Evolutionary conservation across 2,329 filamentous ascomycete genomes (phyloP), one percentile per base, ranked within the genome.

Genomic region (Tolypocladium guangdongense): DNA sequence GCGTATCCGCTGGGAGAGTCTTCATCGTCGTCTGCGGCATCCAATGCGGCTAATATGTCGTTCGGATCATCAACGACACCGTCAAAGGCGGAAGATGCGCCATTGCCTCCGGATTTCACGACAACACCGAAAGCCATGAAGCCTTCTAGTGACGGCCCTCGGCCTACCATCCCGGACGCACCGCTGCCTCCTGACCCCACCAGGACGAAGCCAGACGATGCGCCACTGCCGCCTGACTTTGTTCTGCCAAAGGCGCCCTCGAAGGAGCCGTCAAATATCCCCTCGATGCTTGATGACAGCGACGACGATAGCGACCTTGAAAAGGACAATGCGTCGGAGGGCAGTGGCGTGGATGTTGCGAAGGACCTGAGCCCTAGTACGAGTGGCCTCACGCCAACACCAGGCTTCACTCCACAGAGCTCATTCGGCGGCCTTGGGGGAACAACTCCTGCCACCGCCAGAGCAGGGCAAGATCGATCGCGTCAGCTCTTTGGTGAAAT

Each of bases 261-360:
- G 6, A 63, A 67, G 49, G 61, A 65, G 45, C 57, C 64, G 7
- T 62, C 66, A 6, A 57, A 60, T 16, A 59, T 72, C 11, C 70
- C 72, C 4, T 64, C 70, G 4, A 62, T 72, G 12, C 68, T 72
- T 16, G 69, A 69, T 10, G 70, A 74, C 6, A 73, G 71, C 7
- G 71, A 71, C 2, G 72, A 68, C 5, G 73, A 71, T 2, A 60
- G 56, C 43, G 58, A 62, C 11, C 38, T 62, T 7, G 77, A 76
- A 14, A 75, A 75, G 3, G 76, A 78, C 33, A 71, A 72, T 38
- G 75, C 63, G 7, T 76, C 72, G 0, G 79, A 81, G 61, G 82
- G 82, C 16, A 86, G 82, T 56, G 83, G 81, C 27, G 74, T 85
- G 49, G 82, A 86, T 64, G 77, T 86, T 47, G 76, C 76, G n/a